Evolutionary conservation across 2,329 filamentous ascomycete genomes (phyloP), one percentile per base, ranked within the genome.

Genomic region (Paracamarosporium sp.): DNA sequence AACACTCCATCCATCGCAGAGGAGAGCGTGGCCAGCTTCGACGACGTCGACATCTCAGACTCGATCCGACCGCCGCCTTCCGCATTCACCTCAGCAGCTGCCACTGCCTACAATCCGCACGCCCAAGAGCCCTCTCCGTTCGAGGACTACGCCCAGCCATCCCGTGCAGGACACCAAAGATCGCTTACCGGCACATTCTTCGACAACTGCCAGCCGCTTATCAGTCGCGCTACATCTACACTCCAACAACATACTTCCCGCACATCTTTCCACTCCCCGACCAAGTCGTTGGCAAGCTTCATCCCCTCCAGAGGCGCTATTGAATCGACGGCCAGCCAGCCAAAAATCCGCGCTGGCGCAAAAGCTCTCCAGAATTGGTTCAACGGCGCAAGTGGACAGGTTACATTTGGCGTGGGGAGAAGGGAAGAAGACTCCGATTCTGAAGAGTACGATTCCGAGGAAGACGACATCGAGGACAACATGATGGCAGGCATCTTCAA

Each of bases 351-450:
- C 35, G 58, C 61, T 5, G 64, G 64, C 11, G 57, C 64, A 20
- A 64, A 67, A 28, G 67, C 68, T 2, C 63, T 84, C 33, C 79
- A 80, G 50, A 79, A 79, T 61, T 84, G 82, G 81, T 85, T 85
- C 68, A 81, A 80, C 66, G 82, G 83, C 35, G 77, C 80, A 48
- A 83, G 81, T 25, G 79, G 81, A 35, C 78, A 81, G n/a, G 78
- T 83, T 43, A 80, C 77, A 60, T 71, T 83, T 38, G 78, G 77
- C 38, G 66, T 82, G 40, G 40, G 38, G 17, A 28, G 52, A 13
- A 27, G 38, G 8, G 53, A 59, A 17, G 61, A 64, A 20, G 62
- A 66, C 30, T 62, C 60, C 5, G 65, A 68, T 48, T 31, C 36
- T 13, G 64, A 71, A 17, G 72, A 75, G 35, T 70, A 70, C 30